Conservation (phyloP, 352 stramenopile genomes). For the Phytophthora pini region DNA sequence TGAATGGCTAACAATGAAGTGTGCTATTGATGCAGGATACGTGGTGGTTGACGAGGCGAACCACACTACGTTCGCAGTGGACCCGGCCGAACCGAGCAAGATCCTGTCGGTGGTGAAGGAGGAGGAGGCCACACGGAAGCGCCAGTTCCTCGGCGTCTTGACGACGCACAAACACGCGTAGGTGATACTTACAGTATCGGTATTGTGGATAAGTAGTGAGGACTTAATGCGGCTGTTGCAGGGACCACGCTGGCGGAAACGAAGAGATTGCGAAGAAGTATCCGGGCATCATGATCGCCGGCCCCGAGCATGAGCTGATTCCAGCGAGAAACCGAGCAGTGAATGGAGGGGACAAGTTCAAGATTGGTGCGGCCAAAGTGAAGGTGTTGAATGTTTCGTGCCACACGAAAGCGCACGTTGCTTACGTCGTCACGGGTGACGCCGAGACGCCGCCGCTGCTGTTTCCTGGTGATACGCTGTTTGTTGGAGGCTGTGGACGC, state of each 20-base stretch:
- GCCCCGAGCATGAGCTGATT: conserved; percentile 79
- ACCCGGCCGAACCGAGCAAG: conserved; percentile 68
- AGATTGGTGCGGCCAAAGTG: conserved; percentile 75
- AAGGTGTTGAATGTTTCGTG: conserved; percentile 82
- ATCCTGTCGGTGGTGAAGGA: conserved; percentile 76
- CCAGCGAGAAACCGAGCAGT: conserved; percentile 71
- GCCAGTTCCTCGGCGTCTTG: conserved; percentile 86
- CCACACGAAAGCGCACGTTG: conserved; percentile 86
- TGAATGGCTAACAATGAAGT: not conserved
- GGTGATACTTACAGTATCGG: conserved; percentile 9
- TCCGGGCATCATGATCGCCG: conserved; percentile 68
- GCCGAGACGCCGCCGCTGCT: conserved; percentile 74
- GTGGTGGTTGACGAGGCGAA: conserved; percentile 84
- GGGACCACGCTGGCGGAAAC: conserved; percentile 86
- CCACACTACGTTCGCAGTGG: conserved; percentile 84
- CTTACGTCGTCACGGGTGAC: conserved; percentile 88
- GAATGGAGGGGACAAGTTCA: conserved; percentile 84
- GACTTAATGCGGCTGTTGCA: conserved; percentile 27
- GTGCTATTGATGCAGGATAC: conserved; percentile 49
- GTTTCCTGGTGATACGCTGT: conserved; percentile 91
- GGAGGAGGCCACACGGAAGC: conserved; percentile 67
- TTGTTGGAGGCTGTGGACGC: conserved; percentile 80
- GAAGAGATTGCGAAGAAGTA: conserved; percentile 69
- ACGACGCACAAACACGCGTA: conserved; percentile 95
- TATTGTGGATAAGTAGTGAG: not conserved